A percentile compares a stretch with the other conserved stretches of the same genome.
Conservation (phyloP, 305 asterid species). For the Fraxinus dipetala region DNA sequence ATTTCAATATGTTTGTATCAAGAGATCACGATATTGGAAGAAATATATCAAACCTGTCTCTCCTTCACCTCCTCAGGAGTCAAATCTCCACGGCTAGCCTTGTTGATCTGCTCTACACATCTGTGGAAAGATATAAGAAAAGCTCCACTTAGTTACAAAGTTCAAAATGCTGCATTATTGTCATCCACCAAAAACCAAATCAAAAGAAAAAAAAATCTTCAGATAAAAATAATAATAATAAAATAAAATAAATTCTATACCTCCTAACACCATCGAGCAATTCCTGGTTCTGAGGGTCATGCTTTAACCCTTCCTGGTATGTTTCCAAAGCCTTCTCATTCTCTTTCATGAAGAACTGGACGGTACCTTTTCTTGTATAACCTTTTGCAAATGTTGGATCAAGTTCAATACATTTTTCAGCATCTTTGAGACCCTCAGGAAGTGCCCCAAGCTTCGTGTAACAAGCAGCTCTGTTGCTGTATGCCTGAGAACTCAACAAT, state of each 20-base stretch:
- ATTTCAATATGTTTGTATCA: background rate
- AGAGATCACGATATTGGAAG: background rate
- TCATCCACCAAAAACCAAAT: background rate
- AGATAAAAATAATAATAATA: no score
- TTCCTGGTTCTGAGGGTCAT: slow-evolving; percentile 65
- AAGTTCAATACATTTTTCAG: slow-evolving; percentile 90
- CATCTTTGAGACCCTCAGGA: slow-evolving; percentile 94
- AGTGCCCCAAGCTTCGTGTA: slow-evolving; percentile 89
- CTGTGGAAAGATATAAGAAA: slow-evolving; percentile 33
- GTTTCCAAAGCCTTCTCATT: slow-evolving; percentile 84
- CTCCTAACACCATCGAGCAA: slow-evolving; percentile 77
- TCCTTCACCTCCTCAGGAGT: slow-evolving; percentile 90
- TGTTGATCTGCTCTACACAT: slow-evolving; percentile 73
- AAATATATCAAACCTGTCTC: slow-evolving; percentile 67
- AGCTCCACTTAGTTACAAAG: background rate
- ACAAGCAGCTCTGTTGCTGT: slow-evolving; percentile 92
- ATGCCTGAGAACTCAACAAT: slow-evolving; percentile 47
- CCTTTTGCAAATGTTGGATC: slow-evolving; percentile 85
- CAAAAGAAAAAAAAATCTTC: background rate
- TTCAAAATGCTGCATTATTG: background rate
- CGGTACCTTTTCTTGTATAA: slow-evolving; percentile 85
- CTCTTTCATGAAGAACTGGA: slow-evolving; percentile 89
- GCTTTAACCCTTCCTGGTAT: slow-evolving; percentile 85
- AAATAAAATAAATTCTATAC: slow-evolving; percentile 26
- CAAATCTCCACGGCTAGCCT: slow-evolving; percentile 86